Percentiles rank a stretch among this genome's conserved stretches.
Conservation (phyloP, 2,329 filamentous ascomycete species). For the Apiospora hydei region DNA sequence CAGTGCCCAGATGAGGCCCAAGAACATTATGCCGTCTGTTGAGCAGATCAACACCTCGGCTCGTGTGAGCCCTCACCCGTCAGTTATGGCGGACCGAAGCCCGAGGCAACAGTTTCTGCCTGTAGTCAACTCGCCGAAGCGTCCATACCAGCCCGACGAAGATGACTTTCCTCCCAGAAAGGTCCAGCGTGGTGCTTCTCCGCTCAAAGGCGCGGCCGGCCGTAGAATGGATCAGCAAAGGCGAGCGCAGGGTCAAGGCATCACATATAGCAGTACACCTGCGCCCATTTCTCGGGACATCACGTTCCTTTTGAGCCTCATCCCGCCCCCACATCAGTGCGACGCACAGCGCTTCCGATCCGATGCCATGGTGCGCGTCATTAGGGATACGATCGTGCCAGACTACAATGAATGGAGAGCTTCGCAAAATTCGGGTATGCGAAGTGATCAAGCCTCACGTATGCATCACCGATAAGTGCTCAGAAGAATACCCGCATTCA, state of each 20-base stretch:
- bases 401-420: constrained; percentile 64
- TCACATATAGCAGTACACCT: constrained; percentile 47
- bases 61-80: constrained; percentile 53
- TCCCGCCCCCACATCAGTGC: constrained; percentile 78
- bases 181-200: constrained; percentile 86
- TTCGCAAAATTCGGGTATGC: constrained; percentile 38
- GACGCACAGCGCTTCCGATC: constrained; percentile 74
- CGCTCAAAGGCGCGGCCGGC: constrained; percentile 88
- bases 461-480: constrained; percentile 44
- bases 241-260: constrained; percentile 57
- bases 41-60: constrained; percentile 55
- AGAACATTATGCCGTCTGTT: constrained; percentile 60
- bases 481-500: not conserved
- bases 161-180: constrained; percentile 82
- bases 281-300: constrained; percentile 77
- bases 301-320: constrained; percentile 72
- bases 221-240: constrained; percentile 83
- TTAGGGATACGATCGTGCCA: constrained; percentile 73
- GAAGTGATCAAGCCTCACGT: constrained; percentile 40
- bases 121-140: constrained; percentile 63
- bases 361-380: constrained; percentile 73
- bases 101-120: constrained; percentile 57
- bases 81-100: constrained; percentile 45
- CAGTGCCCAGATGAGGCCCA: constrained; percentile 76
- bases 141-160: constrained; percentile 72